phyloP scores from a whole-genome alignment of 495 filamentous ascomycete genomes.

The Aspergillus olivimuriae region DNA sequence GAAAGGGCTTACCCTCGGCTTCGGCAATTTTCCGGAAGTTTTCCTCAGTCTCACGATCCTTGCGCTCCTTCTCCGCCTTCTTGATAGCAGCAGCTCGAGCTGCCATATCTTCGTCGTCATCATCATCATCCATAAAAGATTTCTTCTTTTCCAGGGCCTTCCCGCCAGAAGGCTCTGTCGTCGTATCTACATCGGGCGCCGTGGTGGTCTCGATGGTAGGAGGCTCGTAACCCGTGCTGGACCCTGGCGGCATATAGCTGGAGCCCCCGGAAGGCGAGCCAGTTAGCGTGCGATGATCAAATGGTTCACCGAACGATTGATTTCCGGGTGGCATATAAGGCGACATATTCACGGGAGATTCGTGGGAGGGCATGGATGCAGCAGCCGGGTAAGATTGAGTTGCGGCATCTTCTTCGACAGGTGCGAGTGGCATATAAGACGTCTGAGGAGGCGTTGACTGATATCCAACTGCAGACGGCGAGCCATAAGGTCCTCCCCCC shows the following conservation, averaged over 20 bases:
- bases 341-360: conserved; percentile 18
- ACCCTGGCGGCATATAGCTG: conserved; percentile 24
- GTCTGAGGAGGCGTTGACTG: conserved; percentile 45
- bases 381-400: conserved; percentile 23
- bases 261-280: conserved; percentile 4
- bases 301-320: conserved; percentile 14
- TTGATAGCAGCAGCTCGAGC: conserved; percentile 48
- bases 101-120: conserved; percentile 41
- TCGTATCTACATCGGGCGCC: conserved; percentile 26
- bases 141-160: conserved; percentile 58
- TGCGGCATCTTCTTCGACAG: conserved; percentile 36
- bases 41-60: conserved; percentile 57
- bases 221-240: conserved; percentile 28
- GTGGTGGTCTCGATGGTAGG: conserved; percentile 24
- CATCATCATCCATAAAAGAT: conserved; percentile 72
- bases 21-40: conserved; percentile 78
- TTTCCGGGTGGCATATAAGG: conserved; percentile 18
- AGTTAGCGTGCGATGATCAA: conserved; percentile 2
- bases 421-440: conserved; percentile 42
- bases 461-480: conserved; percentile 32
- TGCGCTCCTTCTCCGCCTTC: conserved; percentile 45
- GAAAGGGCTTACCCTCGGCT: conserved; percentile 69
- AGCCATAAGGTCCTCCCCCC: conserved; percentile 26
- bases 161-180: too few species aligned
- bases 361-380: conserved; percentile 11